phyloP scores from a whole-genome alignment of 176 grass and related monocot species.

The Aechmea fasciata region DNA sequence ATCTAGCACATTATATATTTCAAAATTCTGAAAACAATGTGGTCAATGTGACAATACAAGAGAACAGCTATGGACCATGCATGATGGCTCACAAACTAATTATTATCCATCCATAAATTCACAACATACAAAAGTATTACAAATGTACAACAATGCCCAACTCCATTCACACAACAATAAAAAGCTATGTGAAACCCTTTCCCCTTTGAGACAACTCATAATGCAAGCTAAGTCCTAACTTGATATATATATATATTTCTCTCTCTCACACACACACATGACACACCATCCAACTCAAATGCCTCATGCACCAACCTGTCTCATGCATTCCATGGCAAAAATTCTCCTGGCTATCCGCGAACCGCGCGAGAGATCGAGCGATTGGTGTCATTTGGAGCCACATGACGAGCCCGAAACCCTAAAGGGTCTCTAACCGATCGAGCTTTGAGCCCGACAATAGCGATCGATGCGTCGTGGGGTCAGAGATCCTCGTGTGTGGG shows the following conservation, averaged over 20 bases:
- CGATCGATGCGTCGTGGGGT: too few relatives aligned
- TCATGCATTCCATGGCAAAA: slow-evolving; percentile 9
- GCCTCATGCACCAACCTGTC: slow-evolving; percentile 13
- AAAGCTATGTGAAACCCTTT: background rate
- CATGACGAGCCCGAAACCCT: background rate
- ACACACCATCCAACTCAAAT: slow-evolving; percentile 13
- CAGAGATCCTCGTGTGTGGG: too few relatives aligned
- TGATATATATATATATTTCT: background rate
- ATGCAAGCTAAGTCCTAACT: background rate
- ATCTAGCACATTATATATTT: background rate
- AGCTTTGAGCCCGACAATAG: background rate
- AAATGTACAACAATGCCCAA: background rate
- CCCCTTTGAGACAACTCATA: background rate
- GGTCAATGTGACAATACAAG: background rate
- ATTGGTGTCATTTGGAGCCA: background rate
- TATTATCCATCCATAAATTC: background rate
- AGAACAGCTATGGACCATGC: background rate
- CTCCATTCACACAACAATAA: background rate
- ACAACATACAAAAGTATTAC: background rate
- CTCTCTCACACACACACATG: slow-evolving; percentile 10
- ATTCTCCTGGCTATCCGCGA: background rate
- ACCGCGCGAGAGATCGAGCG: background rate
- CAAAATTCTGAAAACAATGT: background rate
- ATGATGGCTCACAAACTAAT: background rate
- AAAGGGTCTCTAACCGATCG: background rate